Evolutionary conservation across 2,329 filamentous ascomycete genomes (phyloP).

Genomic region (Cladophialophora carrionii): DNA sequence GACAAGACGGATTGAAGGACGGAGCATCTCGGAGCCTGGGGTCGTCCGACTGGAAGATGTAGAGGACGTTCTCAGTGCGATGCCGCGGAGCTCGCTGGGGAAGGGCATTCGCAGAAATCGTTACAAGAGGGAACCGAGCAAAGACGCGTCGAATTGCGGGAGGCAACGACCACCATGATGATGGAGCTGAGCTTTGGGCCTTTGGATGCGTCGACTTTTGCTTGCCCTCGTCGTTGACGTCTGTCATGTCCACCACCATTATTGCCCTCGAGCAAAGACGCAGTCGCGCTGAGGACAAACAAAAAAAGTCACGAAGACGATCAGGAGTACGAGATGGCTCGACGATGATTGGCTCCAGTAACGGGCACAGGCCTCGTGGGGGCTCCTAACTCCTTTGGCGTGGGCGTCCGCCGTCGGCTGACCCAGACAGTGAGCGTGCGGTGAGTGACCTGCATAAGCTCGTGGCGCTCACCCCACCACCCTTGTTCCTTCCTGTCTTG

Average conservation of each 20-base stretch:
- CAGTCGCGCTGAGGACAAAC: background rate
- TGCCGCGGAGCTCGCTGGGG: slow-evolving; percentile 63
- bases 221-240: slow-evolving; percentile 8
- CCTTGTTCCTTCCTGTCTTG: background rate
- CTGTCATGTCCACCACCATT: slow-evolving; percentile 18
- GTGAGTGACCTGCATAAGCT: slow-evolving; percentile 20
- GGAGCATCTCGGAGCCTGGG: slow-evolving; percentile 63
- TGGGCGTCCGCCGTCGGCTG: background rate
- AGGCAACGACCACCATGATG: slow-evolving; percentile 54
- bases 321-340: slow-evolving; percentile 1
- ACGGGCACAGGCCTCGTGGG: background rate
- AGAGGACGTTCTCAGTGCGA: slow-evolving; percentile 63
- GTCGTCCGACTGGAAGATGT: slow-evolving; percentile 72
- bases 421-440: no score
- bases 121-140: slow-evolving; percentile 76
- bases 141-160: slow-evolving; percentile 79
- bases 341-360: background rate
- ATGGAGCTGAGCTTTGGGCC: background rate
- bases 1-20: slow-evolving; percentile 87
- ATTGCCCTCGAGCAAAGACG: background rate
- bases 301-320: slow-evolving; percentile 6
- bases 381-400: background rate
- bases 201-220: slow-evolving; percentile 4
- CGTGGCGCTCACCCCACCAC: background rate
- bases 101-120: slow-evolving; percentile 74